Evolutionary conservation across 139 green algal genomes (phyloP).

Genomic region (Microglena sp.): DNA sequence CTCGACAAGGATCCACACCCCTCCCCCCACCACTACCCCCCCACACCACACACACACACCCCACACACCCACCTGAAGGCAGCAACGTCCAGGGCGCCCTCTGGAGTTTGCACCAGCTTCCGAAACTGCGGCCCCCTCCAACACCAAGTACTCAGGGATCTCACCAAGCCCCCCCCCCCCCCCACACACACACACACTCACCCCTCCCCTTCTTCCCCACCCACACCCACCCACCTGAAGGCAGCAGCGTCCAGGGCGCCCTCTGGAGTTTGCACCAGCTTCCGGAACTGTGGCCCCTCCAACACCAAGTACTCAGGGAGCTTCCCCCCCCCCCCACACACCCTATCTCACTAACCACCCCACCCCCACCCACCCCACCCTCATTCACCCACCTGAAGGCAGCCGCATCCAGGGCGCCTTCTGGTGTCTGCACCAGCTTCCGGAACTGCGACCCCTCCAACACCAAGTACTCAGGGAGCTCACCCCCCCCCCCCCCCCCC

Average conservation of each 20-base stretch:
- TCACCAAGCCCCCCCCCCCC: too few relatives aligned
- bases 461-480: slow-evolving; percentile 18
- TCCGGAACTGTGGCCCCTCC: slow-evolving; percentile 50
- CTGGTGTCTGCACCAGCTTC: slow-evolving; percentile 30
- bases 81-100: slow-evolving; percentile 49
- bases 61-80: slow-evolving; percentile 27
- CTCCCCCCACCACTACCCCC: neutral
- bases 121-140: slow-evolving; percentile 53
- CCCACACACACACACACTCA: too few relatives aligned
- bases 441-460: slow-evolving; percentile 58
- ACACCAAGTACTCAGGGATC: too few relatives aligned
- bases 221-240: too few relatives aligned
- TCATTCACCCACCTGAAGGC: too few relatives aligned
- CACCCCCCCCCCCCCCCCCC: neutral
- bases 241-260: slow-evolving; percentile 44
- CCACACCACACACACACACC: neutral
- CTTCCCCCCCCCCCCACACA: neutral
- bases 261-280: slow-evolving; percentile 40
- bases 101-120: slow-evolving; percentile 30
- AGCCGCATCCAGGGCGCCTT: slow-evolving; percentile 49
- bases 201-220: too few relatives aligned
- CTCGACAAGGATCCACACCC: too few relatives aligned
- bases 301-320: slow-evolving; percentile 29
- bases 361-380: too few relatives aligned
- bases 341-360: neutral